Conservation (phyloP, 116 monocot species). For the Cymodocea nodosa region DNA sequence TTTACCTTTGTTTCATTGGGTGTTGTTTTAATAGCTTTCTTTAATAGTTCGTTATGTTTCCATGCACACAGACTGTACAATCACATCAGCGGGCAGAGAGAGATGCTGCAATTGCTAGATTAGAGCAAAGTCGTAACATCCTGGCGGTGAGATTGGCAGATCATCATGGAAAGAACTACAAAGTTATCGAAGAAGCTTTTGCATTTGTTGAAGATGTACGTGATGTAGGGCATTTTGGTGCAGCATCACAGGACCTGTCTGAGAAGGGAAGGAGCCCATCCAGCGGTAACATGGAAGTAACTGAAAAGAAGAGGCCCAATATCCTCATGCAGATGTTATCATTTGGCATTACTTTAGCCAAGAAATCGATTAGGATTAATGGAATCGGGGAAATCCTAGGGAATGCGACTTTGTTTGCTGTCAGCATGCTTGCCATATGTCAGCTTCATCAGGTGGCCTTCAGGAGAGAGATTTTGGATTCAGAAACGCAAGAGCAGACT, state of each 20-base stretch:
- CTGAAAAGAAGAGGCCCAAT: constrained; percentile 9
- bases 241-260: constrained; percentile 34
- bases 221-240: constrained; percentile 30
- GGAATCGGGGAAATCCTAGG: constrained; percentile 39
- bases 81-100: constrained; percentile 79
- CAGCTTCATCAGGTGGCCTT: constrained; percentile 55
- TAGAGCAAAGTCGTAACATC: constrained; percentile 76
- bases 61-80: constrained; percentile 54
- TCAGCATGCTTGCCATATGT: constrained; percentile 72
- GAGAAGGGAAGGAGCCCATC: constrained; percentile 16
- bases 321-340: constrained; percentile 33
- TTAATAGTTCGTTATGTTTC: too few relatives aligned
- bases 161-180: constrained; percentile 61
- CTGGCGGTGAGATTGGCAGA: constrained; percentile 78
- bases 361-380: constrained; percentile 32
- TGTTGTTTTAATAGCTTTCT: too few relatives aligned
- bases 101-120: constrained; percentile 64
- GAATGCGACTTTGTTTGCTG: constrained; percentile 74
- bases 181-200: constrained; percentile 78
- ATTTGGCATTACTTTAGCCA: constrained; percentile 41
- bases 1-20: too few relatives aligned
- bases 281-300: constrained; percentile 9
- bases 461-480: constrained; percentile 10
- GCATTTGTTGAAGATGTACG: constrained; percentile 55
- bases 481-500: constrained; percentile 8